Percentiles rank a stretch among this genome's conserved stretches.
These are phyloP conservation scores for Magnusiomyces suaveolens DNA, from an alignment of 1,139 yeast species.

Conservation along the genomic window DNA sequence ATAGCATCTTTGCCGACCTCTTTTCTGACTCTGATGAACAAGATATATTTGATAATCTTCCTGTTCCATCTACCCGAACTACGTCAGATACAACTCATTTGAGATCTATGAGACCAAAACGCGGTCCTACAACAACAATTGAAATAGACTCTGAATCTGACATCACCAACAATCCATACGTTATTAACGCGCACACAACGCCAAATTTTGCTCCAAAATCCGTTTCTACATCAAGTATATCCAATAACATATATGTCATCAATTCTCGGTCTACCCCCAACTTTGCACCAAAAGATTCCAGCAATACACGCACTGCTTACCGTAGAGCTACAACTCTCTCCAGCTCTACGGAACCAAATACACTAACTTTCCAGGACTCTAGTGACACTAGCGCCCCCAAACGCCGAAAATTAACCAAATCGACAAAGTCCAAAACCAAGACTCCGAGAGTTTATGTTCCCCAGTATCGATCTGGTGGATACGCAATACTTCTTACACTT, in stretches of 20 bases:
- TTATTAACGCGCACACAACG: constrained; percentile 10
- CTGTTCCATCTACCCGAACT: neutral
- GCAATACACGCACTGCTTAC: constrained; percentile 4
- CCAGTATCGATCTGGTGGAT: constrained; percentile 70
- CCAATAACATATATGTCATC: neutral
- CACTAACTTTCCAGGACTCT: neutral
- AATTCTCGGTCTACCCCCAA: neutral
- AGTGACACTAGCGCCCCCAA: constrained; percentile 16
- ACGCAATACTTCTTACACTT: constrained; percentile 66
- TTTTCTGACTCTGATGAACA: neutral
- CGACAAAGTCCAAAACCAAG: constrained; percentile 17
- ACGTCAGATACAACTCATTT: neutral
- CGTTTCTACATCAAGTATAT: neutral
- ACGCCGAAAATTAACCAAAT: constrained; percentile 23
- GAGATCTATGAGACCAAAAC: neutral
- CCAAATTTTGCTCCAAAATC: neutral
- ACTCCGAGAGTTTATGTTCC: constrained; percentile 54
- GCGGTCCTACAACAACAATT: neutral
- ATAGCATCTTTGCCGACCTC: neutral
- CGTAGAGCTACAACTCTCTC: constrained; percentile 1
- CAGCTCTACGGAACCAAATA: neutral
- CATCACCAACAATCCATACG: constrained; percentile 15
- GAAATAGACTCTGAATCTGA: neutral
- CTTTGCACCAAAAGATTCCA: neutral
- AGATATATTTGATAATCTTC: neutral